Evolutionary conservation across 345 rosid genomes (phyloP).

Genomic region (Gossypium mustelinum): DNA sequence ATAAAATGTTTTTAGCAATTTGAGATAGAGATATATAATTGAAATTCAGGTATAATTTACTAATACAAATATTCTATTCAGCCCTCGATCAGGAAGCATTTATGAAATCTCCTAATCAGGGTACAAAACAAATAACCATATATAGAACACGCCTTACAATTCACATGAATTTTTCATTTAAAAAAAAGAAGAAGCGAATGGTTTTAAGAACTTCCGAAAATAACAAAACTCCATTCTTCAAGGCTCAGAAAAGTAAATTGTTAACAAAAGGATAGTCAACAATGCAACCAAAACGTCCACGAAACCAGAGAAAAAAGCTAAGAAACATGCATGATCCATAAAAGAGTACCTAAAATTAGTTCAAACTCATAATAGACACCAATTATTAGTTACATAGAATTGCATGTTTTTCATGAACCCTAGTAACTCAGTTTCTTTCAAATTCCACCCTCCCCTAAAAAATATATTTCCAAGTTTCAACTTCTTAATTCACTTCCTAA

Average conservation of each 20-base stretch:
- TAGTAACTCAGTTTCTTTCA: neutral
- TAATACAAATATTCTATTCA: neutral
- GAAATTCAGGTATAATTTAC: neutral
- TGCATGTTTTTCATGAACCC: neutral
- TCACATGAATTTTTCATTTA: neutral
- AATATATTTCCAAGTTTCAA: neutral
- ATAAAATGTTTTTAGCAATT: neutral
- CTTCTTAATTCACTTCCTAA: neutral
- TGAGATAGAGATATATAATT: neutral
- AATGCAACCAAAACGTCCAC: neutral
- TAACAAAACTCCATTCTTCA: neutral
- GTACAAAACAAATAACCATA: neutral
- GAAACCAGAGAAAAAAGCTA: neutral
- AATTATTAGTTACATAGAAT: neutral
- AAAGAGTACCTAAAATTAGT: neutral
- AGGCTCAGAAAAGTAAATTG: neutral
- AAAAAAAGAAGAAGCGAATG: neutral
- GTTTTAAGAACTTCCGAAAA: neutral
- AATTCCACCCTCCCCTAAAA: neutral
- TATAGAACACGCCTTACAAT: neutral
- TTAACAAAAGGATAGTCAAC: neutral
- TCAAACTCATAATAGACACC: conserved; percentile 1
- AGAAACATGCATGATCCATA: conserved; percentile 1
- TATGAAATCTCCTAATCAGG: neutral
- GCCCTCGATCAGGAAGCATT: neutral